Evolutionary conservation across 2,329 filamentous ascomycete species (phyloP), one percentile per base, ranked within the genome.

Genomic region (Aspergillus fischeri): DNA sequence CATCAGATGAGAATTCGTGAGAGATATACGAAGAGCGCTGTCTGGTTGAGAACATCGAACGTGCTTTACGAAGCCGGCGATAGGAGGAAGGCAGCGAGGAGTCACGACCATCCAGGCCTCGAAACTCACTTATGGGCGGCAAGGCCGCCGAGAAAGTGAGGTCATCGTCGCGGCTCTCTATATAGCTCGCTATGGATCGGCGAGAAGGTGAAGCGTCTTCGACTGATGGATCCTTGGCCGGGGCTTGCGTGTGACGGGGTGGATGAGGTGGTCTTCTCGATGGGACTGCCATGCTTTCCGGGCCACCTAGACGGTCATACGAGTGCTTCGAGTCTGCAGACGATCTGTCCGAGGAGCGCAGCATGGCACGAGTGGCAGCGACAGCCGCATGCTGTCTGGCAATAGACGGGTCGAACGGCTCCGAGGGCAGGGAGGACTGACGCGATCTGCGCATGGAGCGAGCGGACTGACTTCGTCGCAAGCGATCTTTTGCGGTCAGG

Each of bases 11-110:
- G 6, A 62, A 52, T 32, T 58, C 63, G 51, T 66, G 59, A 25
- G 59, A 17, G 4, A 58, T 51, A 24, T 64, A 65, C 4, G 69
- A 65, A 17, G 69, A 59, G 32, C 71, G 67, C 35, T 70, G 72
- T 52, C 72, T 68, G 2, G 77, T 73, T 6, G 72, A 72, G 54
- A 79, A 78, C 76, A 80, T 77, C n/a, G 78, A 81, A 57, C 73
- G 77, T 7, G 78, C 71, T 60, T 77, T 80, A 32, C 76, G 75
- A 29, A 80, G 68, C 52, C 71, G 75, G 25, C 77, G 73, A 59
- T 78, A 80, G 1, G 78, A 80, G 4, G 78, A 80, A 27, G 78
- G 77, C 48, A 71, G 60, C 20, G 75, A 75, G 32, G 73, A 67
- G 48, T 75, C 69, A 7, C 69, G 66, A 24, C 70, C 68, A 60